Evolutionary conservation across 2,329 filamentous ascomycete species (phyloP).

Genomic region (Seiridium unicorne): DNA sequence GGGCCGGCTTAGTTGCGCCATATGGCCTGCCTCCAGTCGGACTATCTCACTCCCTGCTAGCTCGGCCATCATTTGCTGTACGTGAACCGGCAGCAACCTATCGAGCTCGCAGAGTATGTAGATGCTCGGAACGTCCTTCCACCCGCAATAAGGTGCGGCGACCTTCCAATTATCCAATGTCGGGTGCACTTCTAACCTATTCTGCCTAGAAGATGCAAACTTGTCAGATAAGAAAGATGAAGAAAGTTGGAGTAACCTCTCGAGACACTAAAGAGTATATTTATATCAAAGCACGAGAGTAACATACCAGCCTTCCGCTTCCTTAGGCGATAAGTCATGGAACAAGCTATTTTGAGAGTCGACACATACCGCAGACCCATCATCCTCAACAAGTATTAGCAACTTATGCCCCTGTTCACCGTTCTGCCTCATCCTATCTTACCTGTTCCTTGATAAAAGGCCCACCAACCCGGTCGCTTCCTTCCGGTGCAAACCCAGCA

Average conservation of each 20-base stretch:
- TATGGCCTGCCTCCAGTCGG: background rate
- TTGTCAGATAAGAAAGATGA: too few relatives aligned
- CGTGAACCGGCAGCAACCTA: background rate
- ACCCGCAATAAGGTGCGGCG: conserved; percentile 4
- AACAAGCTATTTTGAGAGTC: conserved; percentile 1
- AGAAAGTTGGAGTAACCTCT: too few relatives aligned
- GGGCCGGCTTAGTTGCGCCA: background rate
- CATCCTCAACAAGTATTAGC: background rate
- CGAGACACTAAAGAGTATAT: too few relatives aligned
- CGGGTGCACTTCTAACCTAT: background rate
- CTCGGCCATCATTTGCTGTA: conserved; percentile 4
- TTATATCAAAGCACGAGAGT: too few relatives aligned
- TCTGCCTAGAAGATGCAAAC: background rate
- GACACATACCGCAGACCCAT: background rate
- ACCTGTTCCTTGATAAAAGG: conserved; percentile 18
- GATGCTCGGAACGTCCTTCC: conserved; percentile 7
- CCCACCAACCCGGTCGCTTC: conserved; percentile 10
- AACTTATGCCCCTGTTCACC: background rate
- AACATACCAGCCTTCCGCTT: background rate
- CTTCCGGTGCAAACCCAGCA: conserved; percentile 15
- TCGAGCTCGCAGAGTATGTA: conserved; percentile 8
- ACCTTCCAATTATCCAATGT: background rate
- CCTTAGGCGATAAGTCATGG: conserved; percentile 1
- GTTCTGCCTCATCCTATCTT: background rate
- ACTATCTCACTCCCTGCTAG: background rate